These are phyloP conservation scores for Brasilioporus rufonigricans DNA, from an alignment of 768 basidiomycete genomes.

Conservation along the genomic window DNA sequence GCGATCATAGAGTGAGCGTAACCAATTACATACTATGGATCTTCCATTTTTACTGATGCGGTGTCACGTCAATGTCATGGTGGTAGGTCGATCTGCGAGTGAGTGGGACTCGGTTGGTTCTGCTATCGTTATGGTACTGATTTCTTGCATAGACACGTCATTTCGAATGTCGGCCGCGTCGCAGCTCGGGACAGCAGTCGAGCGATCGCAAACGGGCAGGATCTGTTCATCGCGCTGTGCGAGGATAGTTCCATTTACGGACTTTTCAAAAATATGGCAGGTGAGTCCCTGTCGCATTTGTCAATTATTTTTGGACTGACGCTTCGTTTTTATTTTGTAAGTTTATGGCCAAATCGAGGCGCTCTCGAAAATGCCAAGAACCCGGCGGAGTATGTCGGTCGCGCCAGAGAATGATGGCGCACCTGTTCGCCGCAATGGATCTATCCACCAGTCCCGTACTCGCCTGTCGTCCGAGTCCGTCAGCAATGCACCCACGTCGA, in stretches of 20 bases:
- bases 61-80: conserved; percentile 15
- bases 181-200: conserved; percentile 83
- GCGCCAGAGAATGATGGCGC: conserved; percentile 51
- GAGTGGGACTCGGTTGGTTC: conserved; percentile 33
- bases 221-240: conserved; percentile 84
- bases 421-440: conserved; percentile 31
- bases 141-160: conserved; percentile 59
- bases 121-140: background rate
- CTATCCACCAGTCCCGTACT: conserved; percentile 23
- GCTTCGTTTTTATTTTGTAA: conserved; percentile 29
- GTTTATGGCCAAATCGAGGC: conserved; percentile 79
- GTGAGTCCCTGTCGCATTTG: conserved; percentile 41
- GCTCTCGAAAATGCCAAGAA: conserved; percentile 54
- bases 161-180: conserved; percentile 81
- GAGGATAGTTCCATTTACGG: conserved; percentile 88
- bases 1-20: conserved; percentile 86
- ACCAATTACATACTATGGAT: conserved; percentile 13
- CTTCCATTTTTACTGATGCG: conserved; percentile 27
- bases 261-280: conserved; percentile 83
- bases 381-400: conserved; percentile 69
- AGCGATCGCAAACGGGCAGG: conserved; percentile 69
- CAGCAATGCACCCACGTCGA: conserved; percentile 19
- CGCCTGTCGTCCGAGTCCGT: conserved; percentile 43
- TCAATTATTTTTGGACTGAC: conserved; percentile 16
- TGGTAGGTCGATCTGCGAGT: conserved; percentile 80